Conservation (phyloP, 768 basidiomycete genomes). For the Grammothele lineata region DNA sequence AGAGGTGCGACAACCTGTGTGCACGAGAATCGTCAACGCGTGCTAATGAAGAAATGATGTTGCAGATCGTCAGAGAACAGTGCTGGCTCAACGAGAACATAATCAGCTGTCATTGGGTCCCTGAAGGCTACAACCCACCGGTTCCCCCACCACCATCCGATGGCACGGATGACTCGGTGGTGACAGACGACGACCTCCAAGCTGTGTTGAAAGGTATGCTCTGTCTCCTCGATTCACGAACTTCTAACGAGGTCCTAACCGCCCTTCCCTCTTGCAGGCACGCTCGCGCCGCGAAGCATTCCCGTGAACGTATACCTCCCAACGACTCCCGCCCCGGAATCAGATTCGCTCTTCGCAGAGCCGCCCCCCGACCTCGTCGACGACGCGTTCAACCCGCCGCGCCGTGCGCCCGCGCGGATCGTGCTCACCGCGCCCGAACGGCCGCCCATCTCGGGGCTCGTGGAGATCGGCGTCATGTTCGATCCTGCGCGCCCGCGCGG, state of each 20-base stretch:
- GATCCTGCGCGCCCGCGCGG: constrained; percentile 55
- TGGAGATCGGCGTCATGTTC: constrained; percentile 60
- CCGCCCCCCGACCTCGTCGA: constrained; percentile 15
- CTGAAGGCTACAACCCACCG: constrained; percentile 38
- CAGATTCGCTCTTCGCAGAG: too few species aligned
- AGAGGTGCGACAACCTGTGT: constrained; percentile 48
- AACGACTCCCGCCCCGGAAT: constrained; percentile 15
- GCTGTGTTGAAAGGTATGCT: constrained; percentile 59
- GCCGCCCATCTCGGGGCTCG: constrained; percentile 57
- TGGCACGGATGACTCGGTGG: constrained; percentile 23
- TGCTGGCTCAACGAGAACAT: constrained; percentile 82
- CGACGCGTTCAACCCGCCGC: too few species aligned
- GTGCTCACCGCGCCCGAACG: constrained; percentile 52
- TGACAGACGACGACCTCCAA: constrained; percentile 53
- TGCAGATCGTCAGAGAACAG: constrained; percentile 73
- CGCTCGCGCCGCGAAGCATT: constrained; percentile 52
- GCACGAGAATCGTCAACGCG: too few species aligned
- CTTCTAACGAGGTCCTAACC: too few species aligned
- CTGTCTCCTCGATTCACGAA: not conserved
- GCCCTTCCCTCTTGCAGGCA: constrained; percentile 34
- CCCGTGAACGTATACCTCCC: constrained; percentile 72
- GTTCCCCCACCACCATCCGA: constrained; percentile 30
- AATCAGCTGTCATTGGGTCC: constrained; percentile 53
- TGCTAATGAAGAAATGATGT: too few species aligned
- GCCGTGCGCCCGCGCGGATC: too few species aligned